Conservation (phyloP, 2,329 filamentous ascomycete genomes). For the Cercospora janseana region DNA sequence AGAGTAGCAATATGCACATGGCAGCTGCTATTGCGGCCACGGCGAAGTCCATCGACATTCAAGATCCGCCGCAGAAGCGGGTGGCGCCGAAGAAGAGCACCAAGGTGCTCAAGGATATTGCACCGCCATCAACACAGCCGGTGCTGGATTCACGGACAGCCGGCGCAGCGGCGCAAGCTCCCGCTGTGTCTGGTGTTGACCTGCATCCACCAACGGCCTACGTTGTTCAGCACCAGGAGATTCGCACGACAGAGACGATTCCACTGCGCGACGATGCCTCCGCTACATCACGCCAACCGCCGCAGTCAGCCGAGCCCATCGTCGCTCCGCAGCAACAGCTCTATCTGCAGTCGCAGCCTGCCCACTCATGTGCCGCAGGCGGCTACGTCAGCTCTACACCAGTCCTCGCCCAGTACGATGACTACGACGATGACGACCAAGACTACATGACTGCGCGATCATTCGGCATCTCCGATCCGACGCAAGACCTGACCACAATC, state of each 20-base stretch:
- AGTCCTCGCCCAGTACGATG: constrained; percentile 44
- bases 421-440: constrained; percentile 71
- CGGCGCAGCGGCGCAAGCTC: constrained; percentile 7
- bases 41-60: constrained; percentile 11
- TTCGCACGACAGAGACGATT: constrained; percentile 30
- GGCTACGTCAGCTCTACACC: constrained; percentile 19
- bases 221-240: constrained; percentile 29
- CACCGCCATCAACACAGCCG: constrained; percentile 12
- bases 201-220: neutral
- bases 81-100: constrained; percentile 36
- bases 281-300: neutral
- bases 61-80: constrained; percentile 28
- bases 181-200: neutral
- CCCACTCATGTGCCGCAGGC: neutral
- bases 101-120: constrained; percentile 33
- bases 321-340: constrained; percentile 8
- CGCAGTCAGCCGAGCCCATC: constrained; percentile 7
- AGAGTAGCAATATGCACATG: constrained; percentile 28
- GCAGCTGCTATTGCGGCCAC: constrained; percentile 18
- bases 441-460: constrained; percentile 74
- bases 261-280: constrained; percentile 33
- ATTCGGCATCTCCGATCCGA: constrained; percentile 72
- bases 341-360: constrained; percentile 9
- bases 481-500: constrained; percentile 61
- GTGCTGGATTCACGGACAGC: constrained; percentile 11